Base-by-base conservation (phyloP, 2,329 filamentous ascomycete species). In the Elsinoe arachidis region DNA sequence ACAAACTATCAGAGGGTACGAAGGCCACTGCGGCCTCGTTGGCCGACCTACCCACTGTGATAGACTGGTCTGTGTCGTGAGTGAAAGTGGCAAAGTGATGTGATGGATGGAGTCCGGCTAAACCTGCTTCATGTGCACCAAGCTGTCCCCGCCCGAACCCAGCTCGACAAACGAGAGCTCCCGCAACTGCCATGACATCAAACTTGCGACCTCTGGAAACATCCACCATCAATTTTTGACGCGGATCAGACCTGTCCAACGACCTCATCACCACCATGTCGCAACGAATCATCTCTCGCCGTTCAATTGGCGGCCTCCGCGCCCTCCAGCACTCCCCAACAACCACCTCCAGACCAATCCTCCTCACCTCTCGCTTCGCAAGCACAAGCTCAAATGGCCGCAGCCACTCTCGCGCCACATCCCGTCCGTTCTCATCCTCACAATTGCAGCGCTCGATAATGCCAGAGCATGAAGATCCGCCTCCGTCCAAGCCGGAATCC, bases 391-490 rank as follows among this genome's bases (percentile, higher is more conserved):
- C 33, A 43, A 53, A 33, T 44, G 53, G 52, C 30, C 49, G 15
- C 58, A 61, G 10, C 52, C 62, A 37, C 56, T 62, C 60, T 35
- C 17, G 12, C 12, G 14, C 26, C n/a, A 15, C 47, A 35, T 14
- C 38, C 2, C 37, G 26, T 3, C 12, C 38, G 10, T 53, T 58
- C 17, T 63, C 56, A 30, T 60, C 65, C 43, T 67, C 66, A 33
- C 56, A 51, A 1, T 53, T 60, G 10, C 9, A 38, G 3, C 55
- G 60, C 35, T 23, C 70, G 73, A 68, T 77, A 41, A 73, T 77
- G 71, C 75, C 76, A 1, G 67, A 70, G 21, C 63, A 63, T 12
- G 65, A 68, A 39, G 73, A 77, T 43, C 66, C 74, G 5, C 67
- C 74, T 63, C 67, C 75, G 56, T 67, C 66, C 58, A 66, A 73